phyloP scores from a whole-genome alignment of 176 grass and related monocot genomes.

The Aechmea fasciata region DNA sequence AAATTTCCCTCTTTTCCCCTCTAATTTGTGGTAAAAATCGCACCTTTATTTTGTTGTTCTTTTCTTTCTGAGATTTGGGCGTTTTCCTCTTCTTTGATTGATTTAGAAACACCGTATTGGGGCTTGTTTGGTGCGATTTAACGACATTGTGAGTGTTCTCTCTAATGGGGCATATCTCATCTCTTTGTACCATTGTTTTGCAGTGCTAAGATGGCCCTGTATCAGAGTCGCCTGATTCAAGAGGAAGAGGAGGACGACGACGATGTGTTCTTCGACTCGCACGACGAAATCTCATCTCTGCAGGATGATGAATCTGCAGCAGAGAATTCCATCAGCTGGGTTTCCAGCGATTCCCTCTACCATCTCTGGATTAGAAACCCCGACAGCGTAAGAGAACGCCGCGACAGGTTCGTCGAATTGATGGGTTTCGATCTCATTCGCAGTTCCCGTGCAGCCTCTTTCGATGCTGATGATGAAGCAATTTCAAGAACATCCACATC shows the following conservation, averaged over 20 bases:
- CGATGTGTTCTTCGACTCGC: constrained; percentile 28
- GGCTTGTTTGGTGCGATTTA: neutral
- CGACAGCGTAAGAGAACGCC: constrained; percentile 19
- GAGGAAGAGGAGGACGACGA: constrained; percentile 17
- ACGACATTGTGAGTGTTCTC: neutral
- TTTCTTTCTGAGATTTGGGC: neutral
- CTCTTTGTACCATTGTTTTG: neutral
- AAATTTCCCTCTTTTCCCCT: neutral
- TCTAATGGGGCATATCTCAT: neutral
- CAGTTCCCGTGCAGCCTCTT: neutral
- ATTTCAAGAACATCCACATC: constrained; percentile 2
- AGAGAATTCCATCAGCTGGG: constrained; percentile 14
- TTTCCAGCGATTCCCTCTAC: neutral
- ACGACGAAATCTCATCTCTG: constrained; percentile 21
- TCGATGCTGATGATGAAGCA: neutral
- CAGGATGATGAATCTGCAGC: constrained; percentile 1
- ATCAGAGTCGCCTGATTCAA: constrained; percentile 8
- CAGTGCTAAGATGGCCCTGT: constrained; percentile 9
- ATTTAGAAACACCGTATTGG: neutral
- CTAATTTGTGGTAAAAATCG: neutral
- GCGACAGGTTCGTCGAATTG: constrained; percentile 30
- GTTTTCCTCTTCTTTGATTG: neutral
- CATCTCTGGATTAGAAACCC: constrained; percentile 15
- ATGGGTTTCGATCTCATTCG: constrained; percentile 22
- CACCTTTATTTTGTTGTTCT: neutral